Evolutionary conservation across 2,329 filamentous ascomycete genomes (phyloP).

Genomic region (Ophiocordyceps robertsii): DNA sequence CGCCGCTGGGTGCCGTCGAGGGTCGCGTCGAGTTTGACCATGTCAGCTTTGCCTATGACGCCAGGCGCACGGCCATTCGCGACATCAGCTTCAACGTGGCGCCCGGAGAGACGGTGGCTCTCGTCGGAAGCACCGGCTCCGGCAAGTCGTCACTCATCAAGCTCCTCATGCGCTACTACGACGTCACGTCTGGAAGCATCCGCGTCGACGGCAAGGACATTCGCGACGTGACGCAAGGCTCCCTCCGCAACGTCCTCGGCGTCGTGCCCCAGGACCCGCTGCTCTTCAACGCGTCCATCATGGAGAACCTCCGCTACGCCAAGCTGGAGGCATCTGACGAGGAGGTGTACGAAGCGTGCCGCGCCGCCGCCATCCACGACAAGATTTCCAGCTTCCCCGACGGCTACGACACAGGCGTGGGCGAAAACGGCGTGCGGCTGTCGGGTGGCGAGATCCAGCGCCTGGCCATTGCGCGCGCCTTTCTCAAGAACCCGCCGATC

Average conservation of each 20-base stretch:
- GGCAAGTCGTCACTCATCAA: constrained; percentile 51
- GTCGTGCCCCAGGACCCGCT: constrained; percentile 52
- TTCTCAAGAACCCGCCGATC: constrained; percentile 13
- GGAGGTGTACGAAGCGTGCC: constrained; percentile 47
- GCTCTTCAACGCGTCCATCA: constrained; percentile 50
- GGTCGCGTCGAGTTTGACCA: constrained; percentile 40
- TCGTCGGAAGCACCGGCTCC: constrained; percentile 49
- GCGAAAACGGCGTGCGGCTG: constrained; percentile 33
- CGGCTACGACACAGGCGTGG: constrained; percentile 32
- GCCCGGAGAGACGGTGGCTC: constrained; percentile 41
- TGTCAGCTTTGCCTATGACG: constrained; percentile 42
- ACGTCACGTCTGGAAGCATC: constrained; percentile 39
- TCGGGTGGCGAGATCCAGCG: constrained; percentile 37
- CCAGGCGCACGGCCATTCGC: constrained; percentile 34
- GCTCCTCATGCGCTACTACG: constrained; percentile 47
- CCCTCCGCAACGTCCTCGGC: constrained; percentile 43
- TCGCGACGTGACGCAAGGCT: constrained; percentile 41
- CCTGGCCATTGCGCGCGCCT: constrained; percentile 29
- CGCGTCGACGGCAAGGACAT: constrained; percentile 46
- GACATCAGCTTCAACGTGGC: constrained; percentile 32
- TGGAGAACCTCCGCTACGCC: constrained; percentile 53
- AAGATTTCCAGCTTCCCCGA: constrained; percentile 46
- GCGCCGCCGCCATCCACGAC: constrained; percentile 49
- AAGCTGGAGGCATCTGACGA: constrained; percentile 45
- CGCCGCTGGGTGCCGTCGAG: constrained; percentile 25